Conservation (phyloP, 495 filamentous ascomycete species). For the Aspergillus sclerotioniger region DNA sequence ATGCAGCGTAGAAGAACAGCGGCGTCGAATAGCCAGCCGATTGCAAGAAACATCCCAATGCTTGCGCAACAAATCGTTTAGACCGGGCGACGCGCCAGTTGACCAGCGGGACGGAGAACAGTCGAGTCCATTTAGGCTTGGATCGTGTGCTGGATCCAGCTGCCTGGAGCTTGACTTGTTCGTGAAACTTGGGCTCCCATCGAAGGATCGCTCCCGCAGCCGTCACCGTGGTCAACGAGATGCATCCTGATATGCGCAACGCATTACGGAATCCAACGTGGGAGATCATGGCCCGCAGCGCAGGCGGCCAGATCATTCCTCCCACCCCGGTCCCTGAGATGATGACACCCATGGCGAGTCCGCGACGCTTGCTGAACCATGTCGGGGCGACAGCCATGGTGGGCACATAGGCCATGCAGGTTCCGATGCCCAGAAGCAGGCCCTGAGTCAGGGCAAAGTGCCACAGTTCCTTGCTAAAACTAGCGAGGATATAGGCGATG, state of each 20-base stretch:
- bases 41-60: constrained; percentile 41
- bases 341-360: constrained; percentile 52
- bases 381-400: constrained; percentile 52
- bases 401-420: constrained; percentile 50
- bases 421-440: constrained; percentile 49
- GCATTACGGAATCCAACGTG: constrained; percentile 52
- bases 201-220: constrained; percentile 43
- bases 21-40: constrained; percentile 44
- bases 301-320: constrained; percentile 48
- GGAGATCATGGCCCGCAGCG: constrained; percentile 47
- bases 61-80: constrained; percentile 40
- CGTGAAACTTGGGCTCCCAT: constrained; percentile 46
- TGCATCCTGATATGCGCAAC: constrained; percentile 46
- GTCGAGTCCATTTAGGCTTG: constrained; percentile 29
- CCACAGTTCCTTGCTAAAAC: constrained; percentile 54
- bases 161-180: constrained; percentile 26
- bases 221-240: constrained; percentile 44
- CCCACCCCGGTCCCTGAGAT: constrained; percentile 57
- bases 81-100: constrained; percentile 38
- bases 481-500: constrained; percentile 50
- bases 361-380: constrained; percentile 56
- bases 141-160: constrained; percentile 16
- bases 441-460: constrained; percentile 62
- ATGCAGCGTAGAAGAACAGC: constrained; percentile 44
- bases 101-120: constrained; percentile 18